Conservation (phyloP, 371 early-diverging fungal species). For the Apophysomyces variabilis region DNA sequence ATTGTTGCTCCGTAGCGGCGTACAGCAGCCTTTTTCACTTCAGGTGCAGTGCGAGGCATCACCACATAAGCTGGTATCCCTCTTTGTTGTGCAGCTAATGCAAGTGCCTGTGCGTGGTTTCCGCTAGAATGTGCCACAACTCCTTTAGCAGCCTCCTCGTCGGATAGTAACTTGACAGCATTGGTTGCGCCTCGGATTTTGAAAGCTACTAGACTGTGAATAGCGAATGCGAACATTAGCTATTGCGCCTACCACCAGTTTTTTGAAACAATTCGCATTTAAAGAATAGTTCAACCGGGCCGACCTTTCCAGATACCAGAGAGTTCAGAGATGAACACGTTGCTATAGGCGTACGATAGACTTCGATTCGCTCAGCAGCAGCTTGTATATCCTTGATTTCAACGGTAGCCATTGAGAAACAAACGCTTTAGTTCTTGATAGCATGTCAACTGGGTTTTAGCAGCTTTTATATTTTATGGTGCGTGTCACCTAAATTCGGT, state of each 20-base stretch:
- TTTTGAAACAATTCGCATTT: constrained; percentile 65
- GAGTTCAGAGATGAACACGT: constrained; percentile 40
- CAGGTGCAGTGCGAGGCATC: constrained; percentile 57
- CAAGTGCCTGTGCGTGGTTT: constrained; percentile 59
- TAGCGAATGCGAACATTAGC: background rate
- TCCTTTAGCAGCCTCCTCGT: constrained; percentile 37
- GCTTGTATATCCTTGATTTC: constrained; percentile 40
- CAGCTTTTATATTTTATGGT: too few species aligned
- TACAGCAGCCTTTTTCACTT: constrained; percentile 57
- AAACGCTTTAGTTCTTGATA: background rate
- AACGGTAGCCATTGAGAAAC: constrained; percentile 17
- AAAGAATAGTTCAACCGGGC: constrained; percentile 48
- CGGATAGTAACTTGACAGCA: constrained; percentile 35
- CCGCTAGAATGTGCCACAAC: constrained; percentile 55
- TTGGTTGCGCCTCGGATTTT: constrained; percentile 68
- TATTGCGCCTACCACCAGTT: constrained; percentile 47
- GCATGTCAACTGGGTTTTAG: too few species aligned
- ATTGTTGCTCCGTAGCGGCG: constrained; percentile 57
- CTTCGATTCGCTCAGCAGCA: constrained; percentile 52
- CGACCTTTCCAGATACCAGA: constrained; percentile 26
- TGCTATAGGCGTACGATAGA: constrained; percentile 55
- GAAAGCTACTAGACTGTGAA: constrained; percentile 41
- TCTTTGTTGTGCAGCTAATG: constrained; percentile 44
- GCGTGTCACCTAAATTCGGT: too few species aligned
- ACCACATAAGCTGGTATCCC: constrained; percentile 58